Base-by-base conservation (phyloP, 2,329 filamentous ascomycete species). In the Daldinia sp. region DNA sequence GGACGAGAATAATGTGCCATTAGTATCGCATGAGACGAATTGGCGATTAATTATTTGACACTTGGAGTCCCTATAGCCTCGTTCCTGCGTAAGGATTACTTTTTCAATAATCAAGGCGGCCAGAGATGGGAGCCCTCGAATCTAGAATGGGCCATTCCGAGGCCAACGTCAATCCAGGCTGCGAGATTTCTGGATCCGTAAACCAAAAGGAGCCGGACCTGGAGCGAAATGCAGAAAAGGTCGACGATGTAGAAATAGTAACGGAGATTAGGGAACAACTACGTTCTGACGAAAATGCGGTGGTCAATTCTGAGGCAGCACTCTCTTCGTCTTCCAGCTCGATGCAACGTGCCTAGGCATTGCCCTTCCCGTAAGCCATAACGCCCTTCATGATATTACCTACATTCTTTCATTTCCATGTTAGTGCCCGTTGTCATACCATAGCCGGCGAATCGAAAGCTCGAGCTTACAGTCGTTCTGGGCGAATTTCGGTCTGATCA, bases 401-500 rank as follows among this genome's bases (percentile, higher is more conserved):
- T 13, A 17, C 13, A 41, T 23, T 4, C 10, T 10, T 23, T 17
- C 13, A 11, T 17, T 23, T 10, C 3, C 6, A 41, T 23, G 23
- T 41, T 41, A 13, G 23, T 13, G 8, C 15, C 10, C 32, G n/a
- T 41, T 11, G 19, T 4, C 23, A 41, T 17, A 41, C 37, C 3
- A 19, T 41, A 41, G 37, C 37, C 7, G 19, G 37, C 8, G 37
- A 41, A 19, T 13, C 23, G 21, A 27, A 27, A 10, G 39, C 6
- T 45, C 21, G 21, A 45, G 39, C 0, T 43, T 73, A 3, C 29
- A 68, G 19, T 53, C 70, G 51, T 63, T 78, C 72, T 58, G 76
- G 77, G 59, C 80, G 62, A 62, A 70, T 61, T 63, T 80, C 15
- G 62, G 66, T 23, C 55, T 58, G 10, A 58, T 71, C 13, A 58